These are phyloP conservation scores for Cyclospora cayetanensis DNA, from an alignment of 169 alveolate genomes.

Conservation along the genomic window DNA sequence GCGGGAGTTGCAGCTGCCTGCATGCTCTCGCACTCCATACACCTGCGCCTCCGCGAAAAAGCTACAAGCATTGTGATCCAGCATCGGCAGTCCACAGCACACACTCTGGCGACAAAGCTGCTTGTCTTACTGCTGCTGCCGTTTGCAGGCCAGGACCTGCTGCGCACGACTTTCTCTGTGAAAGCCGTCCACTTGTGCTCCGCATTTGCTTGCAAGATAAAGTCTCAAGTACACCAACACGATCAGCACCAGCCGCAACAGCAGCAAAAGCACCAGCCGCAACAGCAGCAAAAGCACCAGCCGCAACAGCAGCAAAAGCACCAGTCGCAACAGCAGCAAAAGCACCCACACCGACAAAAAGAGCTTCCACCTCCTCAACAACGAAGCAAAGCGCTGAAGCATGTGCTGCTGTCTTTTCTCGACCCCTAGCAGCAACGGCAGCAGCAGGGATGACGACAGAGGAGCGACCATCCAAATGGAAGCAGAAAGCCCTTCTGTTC, in stretches of 20 bases:
- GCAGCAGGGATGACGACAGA: background rate
- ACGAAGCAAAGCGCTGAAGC: background rate
- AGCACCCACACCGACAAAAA: background rate
- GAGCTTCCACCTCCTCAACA: no score
- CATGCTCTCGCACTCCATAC: no score
- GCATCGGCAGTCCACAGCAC: no score
- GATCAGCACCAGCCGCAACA: background rate
- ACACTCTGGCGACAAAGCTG: background rate
- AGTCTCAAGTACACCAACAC: background rate
- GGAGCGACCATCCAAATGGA: background rate
- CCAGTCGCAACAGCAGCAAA: background rate
- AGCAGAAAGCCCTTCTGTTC: constrained; percentile 11
- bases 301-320: constrained; percentile 8
- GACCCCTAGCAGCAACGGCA: constrained; percentile 24
- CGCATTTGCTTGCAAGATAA: background rate
- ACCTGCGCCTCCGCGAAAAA: no score
- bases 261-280: background rate
- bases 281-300: constrained; percentile 24
- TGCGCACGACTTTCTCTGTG: constrained; percentile 36
- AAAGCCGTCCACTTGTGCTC: background rate
- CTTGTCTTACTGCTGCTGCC: background rate
- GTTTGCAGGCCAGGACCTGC: constrained; percentile 24
- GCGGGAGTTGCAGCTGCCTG: no score
- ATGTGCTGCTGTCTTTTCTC: no score
- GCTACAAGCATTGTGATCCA: no score